Base-by-base conservation (phyloP, 1,284 basidiomycete genomes). In the Meripilus lineatus region DNA sequence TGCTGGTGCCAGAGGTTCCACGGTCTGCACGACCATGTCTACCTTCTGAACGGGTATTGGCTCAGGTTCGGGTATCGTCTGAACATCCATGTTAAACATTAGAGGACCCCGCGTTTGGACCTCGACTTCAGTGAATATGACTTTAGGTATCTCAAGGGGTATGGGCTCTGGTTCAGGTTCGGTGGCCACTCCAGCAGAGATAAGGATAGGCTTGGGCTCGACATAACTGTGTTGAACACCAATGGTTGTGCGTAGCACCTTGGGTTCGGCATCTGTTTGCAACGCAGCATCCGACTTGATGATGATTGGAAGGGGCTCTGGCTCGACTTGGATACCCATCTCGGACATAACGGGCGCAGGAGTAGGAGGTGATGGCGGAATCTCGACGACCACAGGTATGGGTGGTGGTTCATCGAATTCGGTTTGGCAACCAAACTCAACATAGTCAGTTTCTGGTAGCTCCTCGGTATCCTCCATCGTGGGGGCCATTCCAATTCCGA, bases 371-470 rank as follows among this genome's bases (percentile, higher is more conserved):
- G 54, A 56, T 1, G 56, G 56, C 8, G 53, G 51, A n/a, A 56
- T 54, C 18, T 48, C 48, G 23, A 46, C 32, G 8, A 54, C 50
- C 15, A 52, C 45, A 35, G 52, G 57, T 26, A 64, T 58, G 32
- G 62, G 54, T 17, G 64, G 64, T 54, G 62, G 61, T 22, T 70
- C 57, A 54, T 66, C 70, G 46, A 65, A 65, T 40, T 71, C 79
- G 1, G 77, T 84, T 66, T 85, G 84, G 52, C 77, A 81, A 14
- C 69, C 78, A 41, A 76, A 73, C 44, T 89, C 84, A 11, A 64
- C 70, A 28, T 74, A 79, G 58, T 81, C 76, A 39, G 75, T 69
- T 35, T 57, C 59, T 36, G 57, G 55, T 49, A 61, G 63, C 56
- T 52, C 69, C 60, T 56, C 71, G 62, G 46, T 68, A 58, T 48